Evolutionary conservation across 1,284 basidiomycete species (phyloP), one percentile per base, ranked within the genome.

Genomic region (Caloboletus firmus): DNA sequence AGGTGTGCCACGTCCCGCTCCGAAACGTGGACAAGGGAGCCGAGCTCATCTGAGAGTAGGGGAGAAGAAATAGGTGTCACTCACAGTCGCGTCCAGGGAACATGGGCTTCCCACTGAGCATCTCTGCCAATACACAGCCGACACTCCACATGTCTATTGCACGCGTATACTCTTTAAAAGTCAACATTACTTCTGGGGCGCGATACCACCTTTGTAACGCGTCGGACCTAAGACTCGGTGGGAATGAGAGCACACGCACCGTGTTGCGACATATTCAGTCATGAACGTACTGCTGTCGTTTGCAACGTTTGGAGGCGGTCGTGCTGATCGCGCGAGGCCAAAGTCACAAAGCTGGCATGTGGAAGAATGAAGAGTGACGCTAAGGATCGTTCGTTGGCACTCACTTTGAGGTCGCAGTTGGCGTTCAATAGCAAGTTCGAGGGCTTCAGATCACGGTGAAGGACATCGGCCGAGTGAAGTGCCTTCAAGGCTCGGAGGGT

Each of bases 101-200:
- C 47, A 97, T 76, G 0, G 95, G 91, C 65, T 89, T 88, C 40
- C 93, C 92, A 57, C 84, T 90, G 18, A 97, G 78, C 93, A 97
- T 96, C 73, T 97, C 94, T 0, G 94, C 94, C 15, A 96, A 77
- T 8, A 97, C 93, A 70, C 94, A 96, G 2, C 94, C 94, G 3
- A 96, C 91, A 57, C 86, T 89, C 94, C 94, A 97, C 62, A 95
- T 85, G 65, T 96, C 93, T 68, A 96, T 95, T 0, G 93, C 92
- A 46, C 89, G 87, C 2, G 91, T 94, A 69, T 96, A 95, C 73
- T 95, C 88, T 69, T 95, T 94, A 77, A 95, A 95, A 0, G 93
- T 95, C 39, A 96, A 80, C 94, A 96, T 96, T 58, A 96, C 92
- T 72, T 96, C 93, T 0, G 94, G 93, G 0, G 93, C 94, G 28